A percentile compares a stretch with the other conserved stretches of the same genome.
Conservation (phyloP, 768 basidiomycete genomes). For the Trametes meyenii region DNA sequence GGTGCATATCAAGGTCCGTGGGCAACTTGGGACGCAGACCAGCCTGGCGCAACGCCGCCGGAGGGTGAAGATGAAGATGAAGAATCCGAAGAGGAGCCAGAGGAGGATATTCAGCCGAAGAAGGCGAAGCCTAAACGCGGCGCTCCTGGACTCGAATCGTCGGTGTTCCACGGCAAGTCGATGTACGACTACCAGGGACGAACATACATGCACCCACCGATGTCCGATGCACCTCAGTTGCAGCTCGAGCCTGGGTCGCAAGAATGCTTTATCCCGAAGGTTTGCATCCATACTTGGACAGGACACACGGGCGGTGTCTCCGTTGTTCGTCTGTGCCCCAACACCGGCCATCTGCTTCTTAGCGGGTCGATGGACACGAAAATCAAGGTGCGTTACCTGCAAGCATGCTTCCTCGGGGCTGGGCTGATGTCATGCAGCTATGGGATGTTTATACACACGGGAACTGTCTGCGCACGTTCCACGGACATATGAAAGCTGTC, state of each 20-base stretch:
- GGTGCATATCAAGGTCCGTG: conserved; percentile 93
- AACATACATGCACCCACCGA: conserved; percentile 95
- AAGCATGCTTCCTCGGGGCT: background rate
- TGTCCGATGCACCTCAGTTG: conserved; percentile 86
- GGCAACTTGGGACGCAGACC: conserved; percentile 89
- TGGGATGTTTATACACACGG: conserved; percentile 99
- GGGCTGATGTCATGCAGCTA: conserved; percentile 55
- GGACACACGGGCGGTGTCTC: conserved; percentile 97
- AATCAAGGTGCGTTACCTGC: conserved; percentile 71
- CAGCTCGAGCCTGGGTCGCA: conserved; percentile 78
- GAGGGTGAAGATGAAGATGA: conserved; percentile 54
- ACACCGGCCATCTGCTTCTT: conserved; percentile 89
- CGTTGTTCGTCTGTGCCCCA: conserved; percentile 90
- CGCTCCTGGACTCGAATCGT: conserved; percentile 84
- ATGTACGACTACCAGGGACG: conserved; percentile 97
- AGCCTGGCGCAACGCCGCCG: conserved; percentile 60
- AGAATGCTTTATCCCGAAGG: conserved; percentile 93
- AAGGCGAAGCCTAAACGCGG: conserved; percentile 81
- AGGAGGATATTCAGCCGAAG: conserved; percentile 59
- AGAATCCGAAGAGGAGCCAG: conserved; percentile 64
- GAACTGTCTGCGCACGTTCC: conserved; percentile 95
- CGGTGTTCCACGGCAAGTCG: conserved; percentile 96
- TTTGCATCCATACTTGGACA: conserved; percentile 96
- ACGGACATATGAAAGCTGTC: conserved; percentile 95
- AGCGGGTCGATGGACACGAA: conserved; percentile 98